A percentile compares a stretch with the other conserved stretches of the same genome.
Conservation (phyloP, 208 protist species). For the Willaertia magna region DNA sequence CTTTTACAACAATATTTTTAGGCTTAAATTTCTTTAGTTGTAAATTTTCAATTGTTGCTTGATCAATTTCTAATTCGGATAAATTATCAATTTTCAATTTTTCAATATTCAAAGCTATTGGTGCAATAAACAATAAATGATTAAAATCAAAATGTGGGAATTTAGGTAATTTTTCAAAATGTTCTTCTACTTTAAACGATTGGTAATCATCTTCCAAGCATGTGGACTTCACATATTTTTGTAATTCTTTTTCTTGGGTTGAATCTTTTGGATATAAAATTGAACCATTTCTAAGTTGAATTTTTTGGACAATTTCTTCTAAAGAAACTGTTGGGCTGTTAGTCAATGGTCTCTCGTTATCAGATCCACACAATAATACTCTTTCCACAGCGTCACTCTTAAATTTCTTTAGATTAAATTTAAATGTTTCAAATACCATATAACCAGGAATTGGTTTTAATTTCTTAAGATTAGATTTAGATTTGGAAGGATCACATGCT, state of each 20-base stretch:
- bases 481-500: background rate
- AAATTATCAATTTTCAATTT: background rate
- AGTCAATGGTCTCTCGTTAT: background rate
- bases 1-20: background rate
- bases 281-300: background rate
- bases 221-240: too few species aligned
- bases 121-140: background rate
- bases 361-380: background rate
- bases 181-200: background rate
- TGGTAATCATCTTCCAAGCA: background rate
- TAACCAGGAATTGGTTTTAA: background rate
- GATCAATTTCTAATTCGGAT: background rate
- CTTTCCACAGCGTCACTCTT: background rate
- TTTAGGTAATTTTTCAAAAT: background rate
- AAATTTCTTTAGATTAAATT: background rate
- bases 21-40: background rate
- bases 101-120: background rate
- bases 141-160: background rate
- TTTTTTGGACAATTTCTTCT: background rate
- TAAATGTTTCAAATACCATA: background rate
- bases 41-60: background rate
- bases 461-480: background rate
- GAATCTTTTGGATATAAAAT: background rate
- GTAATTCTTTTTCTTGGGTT: background rate
- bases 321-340: background rate